A percentile compares a stretch with the other conserved stretches of the same genome.
phyloP scores from a whole-genome alignment of 352 stramenopile species.

The Bremia lactucae region DNA sequence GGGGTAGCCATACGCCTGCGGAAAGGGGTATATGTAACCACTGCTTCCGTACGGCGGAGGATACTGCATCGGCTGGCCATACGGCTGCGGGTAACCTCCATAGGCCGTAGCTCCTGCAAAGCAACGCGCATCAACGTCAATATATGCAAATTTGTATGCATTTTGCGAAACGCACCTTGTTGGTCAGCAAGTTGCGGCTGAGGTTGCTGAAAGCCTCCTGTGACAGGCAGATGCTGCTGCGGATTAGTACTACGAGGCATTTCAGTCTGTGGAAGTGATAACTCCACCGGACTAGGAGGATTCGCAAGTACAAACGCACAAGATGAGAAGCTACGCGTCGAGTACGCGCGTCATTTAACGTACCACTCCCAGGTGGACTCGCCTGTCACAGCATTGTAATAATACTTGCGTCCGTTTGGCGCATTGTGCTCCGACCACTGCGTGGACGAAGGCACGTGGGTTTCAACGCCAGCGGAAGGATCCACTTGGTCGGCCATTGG shows the following conservation, averaged over 20 bases:
- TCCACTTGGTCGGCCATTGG: conserved; percentile 68
- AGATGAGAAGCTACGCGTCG: neutral
- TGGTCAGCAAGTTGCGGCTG: conserved; percentile 30
- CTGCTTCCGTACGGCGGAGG: conserved; percentile 54
- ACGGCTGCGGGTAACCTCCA: conserved; percentile 60
- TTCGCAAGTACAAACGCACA: neutral
- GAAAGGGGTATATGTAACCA: conserved; percentile 82
- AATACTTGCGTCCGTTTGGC: conserved; percentile 87
- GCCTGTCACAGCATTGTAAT: conserved; percentile 85
- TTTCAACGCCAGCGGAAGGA: conserved; percentile 22
- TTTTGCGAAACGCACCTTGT: conserved; percentile 22
- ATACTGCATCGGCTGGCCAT: conserved; percentile 72
- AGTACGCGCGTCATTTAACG: conserved; percentile 3
- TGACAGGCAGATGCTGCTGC: conserved; percentile 14
- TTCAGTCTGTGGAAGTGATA: conserved; percentile 29
- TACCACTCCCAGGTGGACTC: conserved; percentile 86
- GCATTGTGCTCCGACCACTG: conserved; percentile 87
- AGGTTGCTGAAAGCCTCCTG: conserved; percentile 20
- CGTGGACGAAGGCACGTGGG: conserved; percentile 23
- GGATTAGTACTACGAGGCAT: conserved; percentile 22
- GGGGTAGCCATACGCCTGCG: conserved; percentile 73
- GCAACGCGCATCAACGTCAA: neutral
- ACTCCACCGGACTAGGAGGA: conserved; percentile 42
- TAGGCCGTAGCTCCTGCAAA: conserved; percentile 33
- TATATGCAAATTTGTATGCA: neutral